These are phyloP conservation scores for Trichosanthes cucumerina DNA, from an alignment of 306 rosid species.

Conservation along the genomic window DNA sequence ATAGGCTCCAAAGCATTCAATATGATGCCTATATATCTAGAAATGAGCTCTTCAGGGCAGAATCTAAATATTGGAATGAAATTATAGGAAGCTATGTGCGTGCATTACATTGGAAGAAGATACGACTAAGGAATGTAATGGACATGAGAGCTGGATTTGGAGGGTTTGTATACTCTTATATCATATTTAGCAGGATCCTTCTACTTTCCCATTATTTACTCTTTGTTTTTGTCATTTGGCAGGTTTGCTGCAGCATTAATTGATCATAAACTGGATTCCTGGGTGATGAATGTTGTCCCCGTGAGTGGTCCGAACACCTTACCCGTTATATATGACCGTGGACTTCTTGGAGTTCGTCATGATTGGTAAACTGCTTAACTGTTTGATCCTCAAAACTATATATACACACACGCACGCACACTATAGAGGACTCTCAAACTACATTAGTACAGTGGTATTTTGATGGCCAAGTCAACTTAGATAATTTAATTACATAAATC, in stretches of 20 bases:
- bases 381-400: neutral
- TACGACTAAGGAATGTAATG: slow-evolving; percentile 72
- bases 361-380: slow-evolving; percentile 57
- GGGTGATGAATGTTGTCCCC: slow-evolving; percentile 98
- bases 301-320: slow-evolving; percentile 88
- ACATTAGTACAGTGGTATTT: neutral
- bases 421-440: neutral
- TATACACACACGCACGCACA: no score
- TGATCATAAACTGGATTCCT: slow-evolving; percentile 42
- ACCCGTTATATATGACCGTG: slow-evolving; percentile 89
- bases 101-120: slow-evolving; percentile 55
- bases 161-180: slow-evolving; percentile 47
- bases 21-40: slow-evolving; percentile 70
- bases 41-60: slow-evolving; percentile 79
- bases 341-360: slow-evolving; percentile 86
- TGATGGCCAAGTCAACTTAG: neutral
- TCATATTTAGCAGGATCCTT: neutral
- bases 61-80: slow-evolving; percentile 68
- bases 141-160: slow-evolving; percentile 99
- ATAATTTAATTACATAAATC: neutral
- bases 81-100: slow-evolving; percentile 52
- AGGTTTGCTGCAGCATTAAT: slow-evolving; percentile 84
- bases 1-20: slow-evolving; percentile 80
- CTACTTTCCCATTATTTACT: slow-evolving; percentile 8
- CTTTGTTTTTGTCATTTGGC: slow-evolving; percentile 25